Percentiles rank a stretch among this genome's conserved stretches.
These are phyloP conservation scores for Phytophthora colocasiae DNA, from an alignment of 352 stramenopile species.

Conservation along the genomic window DNA sequence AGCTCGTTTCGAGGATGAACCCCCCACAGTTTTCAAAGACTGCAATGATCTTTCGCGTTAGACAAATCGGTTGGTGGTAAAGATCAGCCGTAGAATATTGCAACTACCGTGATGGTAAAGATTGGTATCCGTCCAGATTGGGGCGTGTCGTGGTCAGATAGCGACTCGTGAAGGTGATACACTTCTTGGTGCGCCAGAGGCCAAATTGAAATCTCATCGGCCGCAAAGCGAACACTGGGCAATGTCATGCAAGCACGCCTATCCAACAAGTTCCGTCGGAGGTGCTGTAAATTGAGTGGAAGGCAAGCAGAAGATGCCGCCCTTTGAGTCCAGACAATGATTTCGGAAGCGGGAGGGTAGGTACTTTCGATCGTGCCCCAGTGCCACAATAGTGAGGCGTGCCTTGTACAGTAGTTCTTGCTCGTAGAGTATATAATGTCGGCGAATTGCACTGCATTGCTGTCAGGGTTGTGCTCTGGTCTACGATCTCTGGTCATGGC, in stretches of 20 bases:
- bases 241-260: constrained; percentile 10
- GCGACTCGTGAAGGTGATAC: not conserved
- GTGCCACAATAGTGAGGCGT: constrained; percentile 7
- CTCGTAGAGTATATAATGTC: not conserved
- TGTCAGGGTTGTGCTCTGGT: no score
- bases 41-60: constrained; percentile 1
- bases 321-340: constrained; percentile 33
- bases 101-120: constrained; percentile 8
- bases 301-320: constrained; percentile 11
- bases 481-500: not conserved
- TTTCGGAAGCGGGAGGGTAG: constrained; percentile 19
- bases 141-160: constrained; percentile 9
- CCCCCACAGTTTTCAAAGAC: not conserved
- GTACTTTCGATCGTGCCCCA: not conserved
- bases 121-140: constrained; percentile 24
- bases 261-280: constrained; percentile 22
- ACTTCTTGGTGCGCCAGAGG: constrained; percentile 1
- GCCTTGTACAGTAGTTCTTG: not conserved
- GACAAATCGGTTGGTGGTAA: constrained; percentile 18
- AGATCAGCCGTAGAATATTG: constrained; percentile 3
- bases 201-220: constrained; percentile 6
- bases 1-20: not conserved
- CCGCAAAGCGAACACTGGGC: not conserved
- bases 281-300: constrained; percentile 22
- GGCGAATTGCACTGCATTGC: not conserved